Base-by-base conservation (phyloP, 495 filamentous ascomycete species). In the Aspergillus cristatus region DNA sequence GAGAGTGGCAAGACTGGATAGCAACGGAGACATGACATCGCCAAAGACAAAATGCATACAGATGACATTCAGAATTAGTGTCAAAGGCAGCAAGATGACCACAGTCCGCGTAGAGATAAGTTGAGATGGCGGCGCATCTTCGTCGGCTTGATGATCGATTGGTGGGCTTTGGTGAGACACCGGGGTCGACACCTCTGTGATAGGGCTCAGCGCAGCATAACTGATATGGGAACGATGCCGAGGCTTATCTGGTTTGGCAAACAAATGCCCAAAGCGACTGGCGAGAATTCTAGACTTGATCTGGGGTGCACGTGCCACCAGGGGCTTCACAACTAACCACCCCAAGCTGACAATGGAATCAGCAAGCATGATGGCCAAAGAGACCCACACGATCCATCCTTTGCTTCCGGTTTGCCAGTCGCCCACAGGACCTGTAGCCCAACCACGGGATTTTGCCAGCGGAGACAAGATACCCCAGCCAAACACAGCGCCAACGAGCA, bases 361-460 rank as follows among this genome's bases (percentile, higher is more conserved):
- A 6, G 86, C 82, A 43, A 99, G 74, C 91, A 99, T 99, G 44
- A 99, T 93, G 1, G 91, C 86, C 20, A 99, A 60, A 40, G 84
- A 90, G 1, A 90, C 65, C 91, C 91, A 99, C 0, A 97, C 84
- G 41, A 99, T 95, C 91, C 91, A 99, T 14, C 90, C 91, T 66
- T 96, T 94, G 53, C 83, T 91, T 6, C 91, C 91, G 22, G 66
- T 75, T 39, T 81, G 79, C 93, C 93, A 99, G 53, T 91, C 84
- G 17, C 76, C 62, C 1, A 96, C 86, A 1, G 75, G 68, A 0
- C 87, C 91, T 1, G 87, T 84, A 12, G 91, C 93, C 91, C 91
- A 99, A 7, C 83, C 86, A 46, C 74, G 75, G 43, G 60, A 59
- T 53, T 93, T 93, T 0, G 90, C 91, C 18, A 97, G 57, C 12